A percentile compares a stretch with the other conserved stretches of the same genome.
Conservation (phyloP, 2,329 filamentous ascomycete genomes). For the Sporothrix brunneoviolacea region DNA sequence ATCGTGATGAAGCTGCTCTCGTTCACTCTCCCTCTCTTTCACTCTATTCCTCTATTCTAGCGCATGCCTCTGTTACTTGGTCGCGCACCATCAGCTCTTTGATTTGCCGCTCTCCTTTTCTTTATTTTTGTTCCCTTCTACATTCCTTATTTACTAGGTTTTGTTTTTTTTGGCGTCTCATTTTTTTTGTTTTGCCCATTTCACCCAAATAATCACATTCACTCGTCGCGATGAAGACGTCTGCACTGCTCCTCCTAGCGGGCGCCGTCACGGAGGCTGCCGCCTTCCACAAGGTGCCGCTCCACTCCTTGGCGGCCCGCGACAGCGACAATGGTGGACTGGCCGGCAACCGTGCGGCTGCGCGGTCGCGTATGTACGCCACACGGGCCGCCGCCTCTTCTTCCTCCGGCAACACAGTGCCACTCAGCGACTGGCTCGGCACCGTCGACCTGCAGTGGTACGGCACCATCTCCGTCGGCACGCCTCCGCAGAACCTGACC, state of each 20-base stretch:
- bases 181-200: no score
- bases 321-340: no score
- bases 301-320: neutral
- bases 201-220: no score
- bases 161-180: no score
- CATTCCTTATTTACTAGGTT: neutral
- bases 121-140: neutral
- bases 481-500: slow-evolving; percentile 24
- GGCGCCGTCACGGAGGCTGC: neutral
- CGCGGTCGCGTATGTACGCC: neutral
- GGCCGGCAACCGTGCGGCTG: neutral
- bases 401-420: neutral
- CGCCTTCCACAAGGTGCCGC: neutral
- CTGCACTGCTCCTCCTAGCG: slow-evolving; percentile 1
- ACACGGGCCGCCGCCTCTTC: neutral
- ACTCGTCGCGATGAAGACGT: neutral
- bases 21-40: no score
- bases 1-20: no score
- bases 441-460: slow-evolving; percentile 17
- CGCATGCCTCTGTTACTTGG: no score
- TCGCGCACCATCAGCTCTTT: no score
- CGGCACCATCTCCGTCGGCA: slow-evolving; percentile 16
- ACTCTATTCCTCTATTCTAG: no score
- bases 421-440: slow-evolving; percentile 7
- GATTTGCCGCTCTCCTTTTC: no score